Base-by-base conservation (phyloP, 2,329 filamentous ascomycete species). In the Eurotiales sp. region DNA sequence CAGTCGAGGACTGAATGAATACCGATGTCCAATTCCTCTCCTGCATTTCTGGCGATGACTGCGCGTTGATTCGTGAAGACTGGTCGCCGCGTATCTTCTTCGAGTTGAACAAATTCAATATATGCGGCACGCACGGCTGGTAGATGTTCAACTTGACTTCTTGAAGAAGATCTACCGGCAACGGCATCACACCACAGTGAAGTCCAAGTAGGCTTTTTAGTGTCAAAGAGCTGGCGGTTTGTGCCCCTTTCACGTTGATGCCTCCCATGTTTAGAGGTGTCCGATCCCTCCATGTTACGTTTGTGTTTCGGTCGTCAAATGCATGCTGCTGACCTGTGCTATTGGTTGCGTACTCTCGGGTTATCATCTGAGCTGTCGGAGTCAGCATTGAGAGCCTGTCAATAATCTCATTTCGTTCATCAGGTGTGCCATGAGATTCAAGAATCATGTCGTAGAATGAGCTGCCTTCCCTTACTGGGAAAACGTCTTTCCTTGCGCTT, bases 151-250 rank as follows among this genome's bases (percentile, higher is more conserved):
- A 56, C 25, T 54, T 46, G 2, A 64, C 61, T 48, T 73, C 70
- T 29, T 71, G 68, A 32, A 70, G 58, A 36, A 72, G 65, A 51
- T 73, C 70, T 0, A 72, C 70, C 0, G 69, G 67, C 17, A 73
- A 56, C 5, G 70, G 67, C 19, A 67, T 62, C 5, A 72, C 68
- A 39, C 70, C 69, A 47, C 69, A 73, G 44, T 72, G 67, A 39
- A 68, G 71, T 7, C 62, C 63, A 15, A 72, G 53, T 12, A 72
- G 48, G 51, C 66, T 70, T 51, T 73, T 72, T 14, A 73, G 61
- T 1, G 70, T 70, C 48, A 69, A 64, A 11, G 65, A 65, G 46
- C 68, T 71, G 15, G 64, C 67, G 1, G 70, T 72, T 12, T 68
- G 44, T 2, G 66, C 70, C 1, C 67, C 69, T 6, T 66, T 61